Conservation (phyloP, 2,329 filamentous ascomycete genomes). For the Apiospora hydei region DNA sequence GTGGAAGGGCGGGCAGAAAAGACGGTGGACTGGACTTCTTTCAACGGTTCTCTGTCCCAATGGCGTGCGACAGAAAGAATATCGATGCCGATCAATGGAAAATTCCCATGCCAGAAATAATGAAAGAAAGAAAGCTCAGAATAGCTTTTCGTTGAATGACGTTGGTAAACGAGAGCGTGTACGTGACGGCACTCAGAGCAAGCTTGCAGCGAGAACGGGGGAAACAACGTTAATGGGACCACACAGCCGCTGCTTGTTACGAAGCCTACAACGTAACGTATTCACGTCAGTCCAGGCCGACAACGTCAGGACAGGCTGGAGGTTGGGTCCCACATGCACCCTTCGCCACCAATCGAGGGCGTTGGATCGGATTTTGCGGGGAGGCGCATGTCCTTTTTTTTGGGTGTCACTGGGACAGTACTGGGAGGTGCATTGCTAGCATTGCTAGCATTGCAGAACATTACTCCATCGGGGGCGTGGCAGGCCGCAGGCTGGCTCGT, state of each 20-base stretch:
- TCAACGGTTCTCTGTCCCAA: background rate
- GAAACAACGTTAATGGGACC: background rate
- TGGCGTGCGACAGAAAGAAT: background rate
- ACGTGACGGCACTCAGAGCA: background rate
- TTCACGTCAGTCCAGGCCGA: conserved; percentile 9
- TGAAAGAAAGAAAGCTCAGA: background rate
- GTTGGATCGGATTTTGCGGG: background rate
- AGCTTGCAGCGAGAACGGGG: background rate
- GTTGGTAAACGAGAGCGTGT: background rate
- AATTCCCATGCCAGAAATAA: background rate
- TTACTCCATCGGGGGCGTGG: background rate
- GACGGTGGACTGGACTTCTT: background rate
- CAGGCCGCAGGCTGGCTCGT: background rate
- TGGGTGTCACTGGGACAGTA: too few species aligned
- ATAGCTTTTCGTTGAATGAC: background rate
- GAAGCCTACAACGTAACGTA: conserved; percentile 17
- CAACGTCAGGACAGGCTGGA: conserved; percentile 1
- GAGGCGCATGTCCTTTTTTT: background rate
- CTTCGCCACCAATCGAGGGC: conserved; percentile 9
- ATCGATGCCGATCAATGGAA: background rate
- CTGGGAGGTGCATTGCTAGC: background rate
- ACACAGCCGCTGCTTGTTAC: conserved; percentile 8
- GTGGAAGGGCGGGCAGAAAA: background rate
- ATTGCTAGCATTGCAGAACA: background rate
- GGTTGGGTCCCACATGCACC: conserved; percentile 6